Evolutionary conservation across 768 basidiomycete species (phyloP), one percentile per base, ranked within the genome.

Genomic region (Tylopilus balloui): DNA sequence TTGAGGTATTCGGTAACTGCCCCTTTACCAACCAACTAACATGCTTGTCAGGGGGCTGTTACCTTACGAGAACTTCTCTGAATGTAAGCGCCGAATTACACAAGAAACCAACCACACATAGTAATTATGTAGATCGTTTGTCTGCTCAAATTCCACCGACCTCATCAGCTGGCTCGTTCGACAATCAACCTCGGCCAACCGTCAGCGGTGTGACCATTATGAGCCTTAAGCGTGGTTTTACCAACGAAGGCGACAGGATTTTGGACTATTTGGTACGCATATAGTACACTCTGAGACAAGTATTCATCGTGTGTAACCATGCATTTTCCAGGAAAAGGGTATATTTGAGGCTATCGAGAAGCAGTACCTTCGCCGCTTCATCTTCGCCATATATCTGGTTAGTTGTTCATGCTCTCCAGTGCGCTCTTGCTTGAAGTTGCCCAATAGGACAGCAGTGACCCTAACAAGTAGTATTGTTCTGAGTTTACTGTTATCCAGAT

Each of bases 261-360:
- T 69, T 92, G 32, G 84, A 94, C 57, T 92, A 87, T 60, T 62
- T 94, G 67, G 92, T 87, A 47, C 52, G 75, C 68, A 54, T 57
- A 57, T 51, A 54, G 55, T n/a, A 47, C 8, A 20, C 35, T 40
- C 42, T 36, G 35, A 38, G 40, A 58, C 55, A 42, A 51, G 43
- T 53, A 32, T 46, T 31, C 19, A 8, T 20, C 38, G 29, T 46
- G 41, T 52, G 54, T 39, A 56, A 41, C 12, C 29, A 39, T 15
- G 7, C 35, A 17, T 19, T 48, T 53, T 40, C 15, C 46, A 92
- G 91, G 91, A 94, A 68, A 72, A 80, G 49, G 92, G 92, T 0
- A 89, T 92, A 36, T 91, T 88, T 54, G 86, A 93, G 51, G 92
- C 92, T 0, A 69, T 94, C 28, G 79, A 89, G 61, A 90, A 85